A percentile compares a stretch with the other conserved stretches of the same genome.
Conservation (phyloP, 2,329 filamentous ascomycete genomes). For the Calonectria pteridis region DNA sequence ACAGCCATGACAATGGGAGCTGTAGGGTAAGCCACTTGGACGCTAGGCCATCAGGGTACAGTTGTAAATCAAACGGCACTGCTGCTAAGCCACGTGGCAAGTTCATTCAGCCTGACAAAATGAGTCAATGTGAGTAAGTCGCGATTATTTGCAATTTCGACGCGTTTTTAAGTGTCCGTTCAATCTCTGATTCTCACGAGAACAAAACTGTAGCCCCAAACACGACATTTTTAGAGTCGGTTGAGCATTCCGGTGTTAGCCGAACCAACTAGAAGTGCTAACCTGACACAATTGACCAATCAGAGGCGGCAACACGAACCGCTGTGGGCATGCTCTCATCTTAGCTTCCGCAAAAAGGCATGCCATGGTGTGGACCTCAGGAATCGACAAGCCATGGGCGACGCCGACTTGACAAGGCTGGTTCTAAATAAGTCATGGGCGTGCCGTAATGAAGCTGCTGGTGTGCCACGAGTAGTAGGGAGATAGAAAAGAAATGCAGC, state of each 20-base stretch:
- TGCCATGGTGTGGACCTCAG: slow-evolving; percentile 10
- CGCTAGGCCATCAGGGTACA: too few relatives aligned
- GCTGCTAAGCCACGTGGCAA: background rate
- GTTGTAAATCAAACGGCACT: background rate
- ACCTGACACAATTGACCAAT: background rate
- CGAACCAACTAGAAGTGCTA: background rate
- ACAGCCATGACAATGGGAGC: background rate
- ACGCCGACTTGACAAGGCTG: background rate
- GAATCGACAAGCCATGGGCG: slow-evolving; percentile 11
- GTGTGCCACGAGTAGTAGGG: background rate
- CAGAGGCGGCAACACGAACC: background rate
- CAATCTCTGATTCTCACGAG: slow-evolving; percentile 7
- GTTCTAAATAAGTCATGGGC: background rate
- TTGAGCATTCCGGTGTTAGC: background rate
- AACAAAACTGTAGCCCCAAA: background rate
- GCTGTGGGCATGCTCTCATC: slow-evolving; percentile 18
- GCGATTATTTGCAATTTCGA: background rate
- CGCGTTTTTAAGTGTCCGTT: background rate
- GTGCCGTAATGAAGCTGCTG: background rate
- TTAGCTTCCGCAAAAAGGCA: slow-evolving; percentile 20
- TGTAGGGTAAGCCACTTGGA: background rate
- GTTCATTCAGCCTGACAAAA: background rate
- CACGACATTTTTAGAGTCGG: background rate
- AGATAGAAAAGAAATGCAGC: background rate
- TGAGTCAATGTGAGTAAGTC: too few relatives aligned